Evolutionary conservation across 768 basidiomycete species (phyloP).

Genomic region (Cystofilobasidium macerans): DNA sequence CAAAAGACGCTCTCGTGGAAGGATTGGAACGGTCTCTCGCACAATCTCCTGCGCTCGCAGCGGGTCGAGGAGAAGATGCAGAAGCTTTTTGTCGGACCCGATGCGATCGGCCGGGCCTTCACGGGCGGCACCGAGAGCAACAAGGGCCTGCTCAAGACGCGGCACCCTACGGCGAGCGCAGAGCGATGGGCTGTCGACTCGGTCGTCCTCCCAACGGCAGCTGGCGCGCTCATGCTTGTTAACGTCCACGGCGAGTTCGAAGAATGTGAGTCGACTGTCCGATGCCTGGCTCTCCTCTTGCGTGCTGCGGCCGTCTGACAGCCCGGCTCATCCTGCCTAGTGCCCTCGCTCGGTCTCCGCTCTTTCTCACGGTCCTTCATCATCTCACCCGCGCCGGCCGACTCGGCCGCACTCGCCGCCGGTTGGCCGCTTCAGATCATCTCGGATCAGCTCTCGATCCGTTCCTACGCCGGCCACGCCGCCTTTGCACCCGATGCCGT

Average conservation of each 20-base stretch:
- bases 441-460: slow-evolving; percentile 75
- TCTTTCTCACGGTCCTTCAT: slow-evolving; percentile 92
- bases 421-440: slow-evolving; percentile 87
- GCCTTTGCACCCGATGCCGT: slow-evolving; percentile 52
- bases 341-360: slow-evolving; percentile 63
- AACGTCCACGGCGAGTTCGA: slow-evolving; percentile 80
- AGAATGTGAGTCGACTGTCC: slow-evolving; percentile 65
- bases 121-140: slow-evolving; percentile 52
- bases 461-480: slow-evolving; percentile 68
- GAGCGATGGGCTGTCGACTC: slow-evolving; percentile 81
- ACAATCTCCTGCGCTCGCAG: slow-evolving; percentile 49
- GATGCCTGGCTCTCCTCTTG: background rate
- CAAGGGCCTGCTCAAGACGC: slow-evolving; percentile 57
- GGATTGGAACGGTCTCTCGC: slow-evolving; percentile 54
- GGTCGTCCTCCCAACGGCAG: slow-evolving; percentile 48
- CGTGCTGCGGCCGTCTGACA: slow-evolving; percentile 2
- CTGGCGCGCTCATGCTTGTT: slow-evolving; percentile 48
- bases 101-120: slow-evolving; percentile 52
- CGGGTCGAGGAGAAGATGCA: slow-evolving; percentile 24
- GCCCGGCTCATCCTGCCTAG: slow-evolving; percentile 37
- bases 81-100: slow-evolving; percentile 16
- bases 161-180: slow-evolving; percentile 67
- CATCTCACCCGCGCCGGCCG: slow-evolving; percentile 64
- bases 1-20: slow-evolving; percentile 73
- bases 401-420: slow-evolving; percentile 63